phyloP scores from a whole-genome alignment of 441 rosid species.

The Arabidopsis hybrid region DNA sequence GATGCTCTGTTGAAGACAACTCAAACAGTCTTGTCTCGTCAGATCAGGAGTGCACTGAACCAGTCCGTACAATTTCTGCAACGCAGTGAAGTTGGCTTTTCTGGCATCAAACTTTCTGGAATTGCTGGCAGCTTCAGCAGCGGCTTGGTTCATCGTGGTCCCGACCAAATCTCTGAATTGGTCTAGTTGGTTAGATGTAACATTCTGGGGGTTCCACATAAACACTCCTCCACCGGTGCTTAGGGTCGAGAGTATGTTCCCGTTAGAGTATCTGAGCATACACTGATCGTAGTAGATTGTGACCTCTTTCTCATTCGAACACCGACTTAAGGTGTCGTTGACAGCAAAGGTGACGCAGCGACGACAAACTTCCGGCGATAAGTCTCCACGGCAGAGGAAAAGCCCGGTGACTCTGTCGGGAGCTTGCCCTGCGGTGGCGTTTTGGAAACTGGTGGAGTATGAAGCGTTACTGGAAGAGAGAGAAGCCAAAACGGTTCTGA shows the following conservation, averaged over 20 bases:
- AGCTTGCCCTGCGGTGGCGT: constrained; percentile 22
- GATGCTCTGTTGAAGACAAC: constrained; percentile 7
- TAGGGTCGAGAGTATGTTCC: neutral
- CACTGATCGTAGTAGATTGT: neutral
- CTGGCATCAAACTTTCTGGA: neutral
- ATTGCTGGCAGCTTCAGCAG: neutral
- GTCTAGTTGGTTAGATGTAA: neutral
- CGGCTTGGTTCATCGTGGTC: neutral
- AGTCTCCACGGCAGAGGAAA: constrained; percentile 37
- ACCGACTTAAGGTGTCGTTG: neutral
- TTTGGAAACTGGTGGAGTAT: constrained; percentile 33
- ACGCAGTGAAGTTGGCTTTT: neutral
- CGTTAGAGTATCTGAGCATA: neutral
- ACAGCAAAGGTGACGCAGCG: constrained; percentile 2
- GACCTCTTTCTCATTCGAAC: neutral
- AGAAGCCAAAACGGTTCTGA: constrained; percentile 25
- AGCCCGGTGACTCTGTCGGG: constrained; percentile 29
- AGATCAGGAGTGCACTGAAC: constrained; percentile 41
- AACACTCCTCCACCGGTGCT: neutral
- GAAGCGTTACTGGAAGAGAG: constrained; percentile 25
- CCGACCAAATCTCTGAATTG: neutral
- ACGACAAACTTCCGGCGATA: constrained; percentile 2
- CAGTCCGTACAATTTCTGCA: neutral
- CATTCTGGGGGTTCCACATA: neutral
- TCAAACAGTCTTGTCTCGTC: constrained; percentile 11